These are phyloP conservation scores for Hymenoscyphus salicellus DNA, from an alignment of 2,329 filamentous ascomycete genomes.

Conservation along the genomic window DNA sequence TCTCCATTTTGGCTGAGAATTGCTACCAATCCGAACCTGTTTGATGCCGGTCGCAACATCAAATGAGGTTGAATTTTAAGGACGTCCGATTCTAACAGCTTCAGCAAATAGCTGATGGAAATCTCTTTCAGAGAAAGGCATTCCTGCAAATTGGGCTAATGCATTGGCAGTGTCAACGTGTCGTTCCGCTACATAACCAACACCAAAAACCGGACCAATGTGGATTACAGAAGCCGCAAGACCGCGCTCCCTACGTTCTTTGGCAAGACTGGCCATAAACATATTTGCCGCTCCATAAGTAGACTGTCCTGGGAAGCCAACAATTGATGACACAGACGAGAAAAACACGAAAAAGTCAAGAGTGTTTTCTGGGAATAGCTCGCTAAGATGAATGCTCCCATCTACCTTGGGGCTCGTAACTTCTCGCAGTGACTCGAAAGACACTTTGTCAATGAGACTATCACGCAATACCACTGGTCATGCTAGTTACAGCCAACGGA, in stretches of 20 bases:
- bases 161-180: neutral
- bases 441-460: too few species aligned
- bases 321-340: conserved; percentile 37
- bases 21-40: too few species aligned
- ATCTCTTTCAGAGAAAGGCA: neutral
- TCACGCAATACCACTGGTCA: too few species aligned
- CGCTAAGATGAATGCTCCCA: conserved; percentile 35
- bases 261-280: conserved; percentile 43
- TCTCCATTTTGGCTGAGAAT: neutral
- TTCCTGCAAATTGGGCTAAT: too few species aligned
- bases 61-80: neutral
- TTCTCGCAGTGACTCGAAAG: neutral
- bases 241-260: conserved; percentile 41
- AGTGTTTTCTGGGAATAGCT: conserved; percentile 29
- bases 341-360: conserved; percentile 45
- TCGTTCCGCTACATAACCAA: conserved; percentile 37
- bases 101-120: conserved; percentile 7
- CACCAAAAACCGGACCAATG: conserved; percentile 48
- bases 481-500: too few species aligned
- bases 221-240: conserved; percentile 49
- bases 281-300: conserved; percentile 43
- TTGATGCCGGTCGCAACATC: neutral
- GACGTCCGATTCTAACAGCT: neutral
- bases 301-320: conserved; percentile 37
- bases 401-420: conserved; percentile 38